Base-by-base conservation (phyloP, 768 basidiomycete species). In the Strobilomyces echinocephalus region DNA sequence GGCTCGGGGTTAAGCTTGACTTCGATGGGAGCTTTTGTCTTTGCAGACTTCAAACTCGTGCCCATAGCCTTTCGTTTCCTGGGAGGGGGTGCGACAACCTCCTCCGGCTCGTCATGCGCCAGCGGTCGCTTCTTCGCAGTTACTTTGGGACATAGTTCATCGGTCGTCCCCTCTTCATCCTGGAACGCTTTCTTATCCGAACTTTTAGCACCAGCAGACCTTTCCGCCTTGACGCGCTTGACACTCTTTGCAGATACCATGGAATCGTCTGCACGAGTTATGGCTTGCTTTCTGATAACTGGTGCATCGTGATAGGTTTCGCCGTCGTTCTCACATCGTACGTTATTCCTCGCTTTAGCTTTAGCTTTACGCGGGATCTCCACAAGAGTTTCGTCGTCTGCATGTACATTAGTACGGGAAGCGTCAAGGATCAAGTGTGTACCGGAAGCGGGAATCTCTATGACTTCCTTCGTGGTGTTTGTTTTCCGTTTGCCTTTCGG, bases 321-420 rank as follows among this genome's bases (percentile, higher is more conserved):
- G 8, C 3, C 28, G 24, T 42, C 53, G 10, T 49, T 45, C 12
- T 56, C 52, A 9, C 47, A 5, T 21, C 26, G 56, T 21, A 21
- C 24, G 4, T 28, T 52, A 14, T 24, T 14, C 41, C 35, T 52
- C 1, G 42, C 5, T 5, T 39, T 55, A 8, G 50, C n/a, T 42
- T 52, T 56, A 10, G 46, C 14, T 53, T 58, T 60, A 8, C 12
- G 60, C 1, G 56, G 64, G 10, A 53, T 57, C 9, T 69, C 66
- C 11, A 67, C 64, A 1, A 69, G 63, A 2, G 60, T 64, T 38
- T 70, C 69, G 31, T 69, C 69, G 39, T 69, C 67, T 68, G 30
- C n/a, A 50, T 47, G 15, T 12, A 31, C 38, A 49, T 49, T 0
- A 51, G 38, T 31, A 14, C 5, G 2, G 3, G 9, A 31, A 40